Evolutionary conservation across 441 rosid genomes (phyloP).

Genomic region (Erysimum pusillum): DNA sequence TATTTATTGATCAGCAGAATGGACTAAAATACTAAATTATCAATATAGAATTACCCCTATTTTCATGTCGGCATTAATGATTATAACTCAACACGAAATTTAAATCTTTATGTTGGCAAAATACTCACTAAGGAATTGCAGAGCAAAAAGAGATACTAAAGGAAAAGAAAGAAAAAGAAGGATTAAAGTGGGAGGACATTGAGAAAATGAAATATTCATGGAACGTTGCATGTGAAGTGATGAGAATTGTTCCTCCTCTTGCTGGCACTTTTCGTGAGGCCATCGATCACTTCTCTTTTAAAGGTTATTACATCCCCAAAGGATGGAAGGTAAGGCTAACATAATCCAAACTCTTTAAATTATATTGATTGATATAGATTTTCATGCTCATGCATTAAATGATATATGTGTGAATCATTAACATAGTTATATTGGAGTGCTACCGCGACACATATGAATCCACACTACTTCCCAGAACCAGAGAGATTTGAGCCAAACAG

Average conservation of each 20-base stretch:
- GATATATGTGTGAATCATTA: neutral
- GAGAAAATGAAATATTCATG: slow-evolving; percentile 63
- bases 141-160: slow-evolving; percentile 56
- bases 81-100: no score
- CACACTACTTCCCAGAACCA: slow-evolving; percentile 54
- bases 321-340: slow-evolving; percentile 66
- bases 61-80: no score
- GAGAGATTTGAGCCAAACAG: slow-evolving; percentile 59
- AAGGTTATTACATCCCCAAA: slow-evolving; percentile 55
- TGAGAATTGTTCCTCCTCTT: slow-evolving; percentile 59
- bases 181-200: slow-evolving; percentile 54
- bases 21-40: no score
- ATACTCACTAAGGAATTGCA: no score
- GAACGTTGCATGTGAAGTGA: slow-evolving; percentile 54
- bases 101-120: no score
- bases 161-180: slow-evolving; percentile 42
- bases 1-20: no score
- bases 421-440: slow-evolving; percentile 58
- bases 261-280: slow-evolving; percentile 60
- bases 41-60: no score
- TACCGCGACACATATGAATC: slow-evolving; percentile 49
- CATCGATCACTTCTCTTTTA: slow-evolving; percentile 47
- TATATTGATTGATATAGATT: neutral
- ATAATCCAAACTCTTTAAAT: neutral
- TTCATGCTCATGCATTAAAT: neutral